Conservation (phyloP, 495 filamentous ascomycete species). For the Daldinia loculata region DNA sequence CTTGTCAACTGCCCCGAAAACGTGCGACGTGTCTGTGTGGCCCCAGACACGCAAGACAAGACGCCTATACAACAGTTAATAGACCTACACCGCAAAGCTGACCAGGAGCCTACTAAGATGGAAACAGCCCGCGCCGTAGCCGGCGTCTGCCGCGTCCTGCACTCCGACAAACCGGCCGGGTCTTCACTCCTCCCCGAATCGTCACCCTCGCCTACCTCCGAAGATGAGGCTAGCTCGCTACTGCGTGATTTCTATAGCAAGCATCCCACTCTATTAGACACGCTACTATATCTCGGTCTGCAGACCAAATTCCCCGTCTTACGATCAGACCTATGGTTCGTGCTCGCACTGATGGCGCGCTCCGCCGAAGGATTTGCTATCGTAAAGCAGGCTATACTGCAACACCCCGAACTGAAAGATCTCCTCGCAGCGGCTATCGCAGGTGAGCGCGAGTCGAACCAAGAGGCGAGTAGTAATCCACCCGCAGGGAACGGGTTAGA, state of each 20-base stretch:
- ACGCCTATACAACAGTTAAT: slow-evolving; percentile 70
- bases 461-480: slow-evolving; percentile 26
- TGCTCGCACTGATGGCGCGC: slow-evolving; percentile 74
- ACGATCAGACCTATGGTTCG: slow-evolving; percentile 77
- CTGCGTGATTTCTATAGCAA: slow-evolving; percentile 61
- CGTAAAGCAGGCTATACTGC: slow-evolving; percentile 61
- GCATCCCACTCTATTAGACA: slow-evolving; percentile 60
- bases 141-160: slow-evolving; percentile 69
- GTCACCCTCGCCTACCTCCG: slow-evolving; percentile 1
- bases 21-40: slow-evolving; percentile 58
- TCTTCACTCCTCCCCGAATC: slow-evolving; percentile 10
- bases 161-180: slow-evolving; percentile 34
- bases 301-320: slow-evolving; percentile 76
- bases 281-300: slow-evolving; percentile 68
- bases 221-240: slow-evolving; percentile 31
- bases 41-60: slow-evolving; percentile 50
- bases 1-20: slow-evolving; percentile 66
- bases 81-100: slow-evolving; percentile 64
- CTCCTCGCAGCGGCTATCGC: slow-evolving; percentile 62
- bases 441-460: slow-evolving; percentile 47
- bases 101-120: slow-evolving; percentile 72
- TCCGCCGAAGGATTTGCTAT: slow-evolving; percentile 57
- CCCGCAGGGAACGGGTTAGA: slow-evolving; percentile 14
- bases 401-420: slow-evolving; percentile 55
- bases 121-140: slow-evolving; percentile 75